phyloP scores from a whole-genome alignment of 2,329 filamentous ascomycete genomes.

The Passalora sequoiae region DNA sequence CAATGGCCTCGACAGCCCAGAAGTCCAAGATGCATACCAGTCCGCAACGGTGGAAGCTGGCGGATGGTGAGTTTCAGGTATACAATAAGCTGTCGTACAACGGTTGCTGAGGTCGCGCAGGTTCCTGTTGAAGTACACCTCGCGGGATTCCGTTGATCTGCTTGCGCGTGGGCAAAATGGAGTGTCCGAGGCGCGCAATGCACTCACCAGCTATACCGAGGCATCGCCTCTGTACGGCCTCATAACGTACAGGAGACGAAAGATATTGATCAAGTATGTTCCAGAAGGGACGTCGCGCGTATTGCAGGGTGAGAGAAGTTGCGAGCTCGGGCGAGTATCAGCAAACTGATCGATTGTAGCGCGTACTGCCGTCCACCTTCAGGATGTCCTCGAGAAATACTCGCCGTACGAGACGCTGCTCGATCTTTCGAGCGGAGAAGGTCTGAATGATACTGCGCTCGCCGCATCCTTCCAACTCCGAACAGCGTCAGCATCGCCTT shows the following conservation, averaged over 20 bases:
- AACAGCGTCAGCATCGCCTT: slow-evolving; percentile 54
- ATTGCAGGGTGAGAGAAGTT: slow-evolving; percentile 67
- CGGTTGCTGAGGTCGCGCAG: slow-evolving; percentile 45
- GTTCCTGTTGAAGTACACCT: slow-evolving; percentile 89
- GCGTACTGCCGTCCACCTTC: slow-evolving; percentile 68
- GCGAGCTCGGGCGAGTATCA: neutral
- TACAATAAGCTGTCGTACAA: neutral
- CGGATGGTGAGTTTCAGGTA: slow-evolving; percentile 71
- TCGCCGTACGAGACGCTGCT: slow-evolving; percentile 82
- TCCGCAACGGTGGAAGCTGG: slow-evolving; percentile 73
- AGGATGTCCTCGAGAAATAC: slow-evolving; percentile 61
- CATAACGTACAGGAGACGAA: slow-evolving; percentile 80
- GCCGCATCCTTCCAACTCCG: slow-evolving; percentile 86
- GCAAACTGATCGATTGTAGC: slow-evolving; percentile 48
- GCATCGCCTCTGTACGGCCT: slow-evolving; percentile 87
- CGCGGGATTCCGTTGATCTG: slow-evolving; percentile 80
- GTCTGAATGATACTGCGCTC: slow-evolving; percentile 81
- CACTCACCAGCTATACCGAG: slow-evolving; percentile 74
- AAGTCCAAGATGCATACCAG: slow-evolving; percentile 80
- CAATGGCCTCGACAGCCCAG: slow-evolving; percentile 81
- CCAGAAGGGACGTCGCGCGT: slow-evolving; percentile 86
- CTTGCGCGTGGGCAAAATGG: slow-evolving; percentile 73
- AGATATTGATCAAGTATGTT: slow-evolving; percentile 86
- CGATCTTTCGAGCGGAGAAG: slow-evolving; percentile 66
- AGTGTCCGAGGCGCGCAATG: slow-evolving; percentile 73